Conservation (phyloP, 495 filamentous ascomycete species). For the Hypoxylon subgilvum region DNA sequence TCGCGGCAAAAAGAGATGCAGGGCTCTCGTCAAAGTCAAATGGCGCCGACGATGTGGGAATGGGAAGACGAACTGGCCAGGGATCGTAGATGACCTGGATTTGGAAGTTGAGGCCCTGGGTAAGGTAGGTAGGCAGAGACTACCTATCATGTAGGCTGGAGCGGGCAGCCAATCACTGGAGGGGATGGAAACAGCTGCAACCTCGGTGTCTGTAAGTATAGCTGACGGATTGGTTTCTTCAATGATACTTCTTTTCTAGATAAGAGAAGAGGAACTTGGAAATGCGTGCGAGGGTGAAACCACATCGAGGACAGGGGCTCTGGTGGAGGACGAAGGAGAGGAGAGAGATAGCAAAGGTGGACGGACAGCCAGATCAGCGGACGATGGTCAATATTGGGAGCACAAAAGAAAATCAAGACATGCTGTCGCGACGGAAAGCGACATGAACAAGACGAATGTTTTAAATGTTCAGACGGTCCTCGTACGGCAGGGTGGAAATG, state of each 20-base stretch:
- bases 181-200: conserved; percentile 25
- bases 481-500: conserved; percentile 26
- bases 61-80: conserved; percentile 28
- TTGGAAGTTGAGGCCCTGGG: conserved; percentile 16
- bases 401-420: conserved; percentile 31
- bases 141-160: conserved; percentile 33
- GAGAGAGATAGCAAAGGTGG: conserved; percentile 9
- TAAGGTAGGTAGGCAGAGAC: conserved; percentile 24
- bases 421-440: conserved; percentile 31
- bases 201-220: conserved; percentile 26
- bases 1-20: conserved; percentile 30
- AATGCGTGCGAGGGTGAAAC: conserved; percentile 13
- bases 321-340: neutral
- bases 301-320: conserved; percentile 6
- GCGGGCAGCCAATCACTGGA: conserved; percentile 29
- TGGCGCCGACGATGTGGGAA: conserved; percentile 26
- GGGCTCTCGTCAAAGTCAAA: conserved; percentile 26
- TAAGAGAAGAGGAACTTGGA: conserved; percentile 23
- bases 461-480: conserved; percentile 9
- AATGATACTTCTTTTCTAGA: conserved; percentile 21
- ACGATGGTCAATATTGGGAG: conserved; percentile 22
- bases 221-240: conserved; percentile 23
- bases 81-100: conserved; percentile 30
- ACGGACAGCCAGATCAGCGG: conserved; percentile 16
- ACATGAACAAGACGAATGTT: conserved; percentile 31